Evolutionary conservation across 2,329 filamentous ascomycete species (phyloP).

Genomic region (Juglanconis oblonga): DNA sequence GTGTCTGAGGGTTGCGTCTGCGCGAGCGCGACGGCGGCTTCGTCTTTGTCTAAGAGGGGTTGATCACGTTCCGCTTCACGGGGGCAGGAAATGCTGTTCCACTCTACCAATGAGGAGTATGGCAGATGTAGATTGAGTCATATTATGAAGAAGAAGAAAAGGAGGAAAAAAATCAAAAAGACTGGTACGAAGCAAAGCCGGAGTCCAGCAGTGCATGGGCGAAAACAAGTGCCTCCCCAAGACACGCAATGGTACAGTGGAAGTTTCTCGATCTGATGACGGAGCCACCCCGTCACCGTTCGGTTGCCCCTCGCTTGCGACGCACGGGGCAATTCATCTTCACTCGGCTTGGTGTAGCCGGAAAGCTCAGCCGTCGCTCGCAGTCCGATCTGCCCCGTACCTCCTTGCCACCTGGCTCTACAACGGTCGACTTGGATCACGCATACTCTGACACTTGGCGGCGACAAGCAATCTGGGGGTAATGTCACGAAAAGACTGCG

Average conservation of each 20-base stretch:
- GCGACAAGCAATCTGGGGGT: no score
- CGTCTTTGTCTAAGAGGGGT: neutral
- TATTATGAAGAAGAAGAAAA: neutral
- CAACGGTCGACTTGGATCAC: no score
- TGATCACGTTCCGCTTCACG: neutral
- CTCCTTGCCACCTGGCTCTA: no score
- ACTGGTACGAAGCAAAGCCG: neutral
- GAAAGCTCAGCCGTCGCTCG: neutral
- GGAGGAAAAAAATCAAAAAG: no score
- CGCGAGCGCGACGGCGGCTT: neutral
- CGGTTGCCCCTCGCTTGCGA: neutral
- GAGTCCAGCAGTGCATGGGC: neutral
- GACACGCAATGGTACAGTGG: neutral
- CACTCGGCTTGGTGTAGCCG: no score
- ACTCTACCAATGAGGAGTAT: neutral
- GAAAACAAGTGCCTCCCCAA: neutral
- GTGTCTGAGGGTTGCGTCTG: neutral
- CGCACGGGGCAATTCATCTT: no score
- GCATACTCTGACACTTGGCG: no score
- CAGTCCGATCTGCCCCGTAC: no score
- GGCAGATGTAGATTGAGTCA: conserved; percentile 1
- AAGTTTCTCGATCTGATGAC: conserved; percentile 2
- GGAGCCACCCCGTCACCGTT: neutral
- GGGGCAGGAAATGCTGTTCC: conserved; percentile 6
- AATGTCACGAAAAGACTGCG: neutral